Evolutionary conservation across 1,139 yeast genomes (phyloP).

Genomic region (Petasospora rhodanensis): DNA sequence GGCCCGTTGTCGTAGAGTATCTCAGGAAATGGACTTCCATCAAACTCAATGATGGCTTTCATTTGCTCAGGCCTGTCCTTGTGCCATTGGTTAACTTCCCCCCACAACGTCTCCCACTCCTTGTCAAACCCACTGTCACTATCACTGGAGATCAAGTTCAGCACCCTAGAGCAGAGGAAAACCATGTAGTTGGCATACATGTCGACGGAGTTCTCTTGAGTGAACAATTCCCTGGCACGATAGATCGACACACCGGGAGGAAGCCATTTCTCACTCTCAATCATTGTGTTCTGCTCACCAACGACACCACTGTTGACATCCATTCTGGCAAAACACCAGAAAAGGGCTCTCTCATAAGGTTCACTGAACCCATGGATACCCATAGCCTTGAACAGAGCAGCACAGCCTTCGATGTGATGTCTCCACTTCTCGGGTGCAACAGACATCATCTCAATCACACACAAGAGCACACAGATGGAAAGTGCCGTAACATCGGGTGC

Average conservation of each 20-base stretch:
- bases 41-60: slow-evolving; percentile 30
- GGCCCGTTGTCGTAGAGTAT: slow-evolving; percentile 36
- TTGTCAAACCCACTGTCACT: slow-evolving; percentile 25
- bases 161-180: slow-evolving; percentile 33
- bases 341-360: slow-evolving; percentile 31
- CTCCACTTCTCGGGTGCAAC: slow-evolving; percentile 35
- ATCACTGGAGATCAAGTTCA: slow-evolving; percentile 29
- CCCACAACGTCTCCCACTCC: slow-evolving; percentile 36
- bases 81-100: slow-evolving; percentile 35
- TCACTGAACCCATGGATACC: slow-evolving; percentile 35
- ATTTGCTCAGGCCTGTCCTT: slow-evolving; percentile 30
- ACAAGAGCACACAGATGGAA: slow-evolving; percentile 31
- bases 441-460: slow-evolving; percentile 36
- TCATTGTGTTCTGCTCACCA: slow-evolving; percentile 33
- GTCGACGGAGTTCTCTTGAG: slow-evolving; percentile 26
- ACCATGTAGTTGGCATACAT: slow-evolving; percentile 38
- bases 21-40: slow-evolving; percentile 33
- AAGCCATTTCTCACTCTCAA: slow-evolving; percentile 33
- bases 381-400: slow-evolving; percentile 34
- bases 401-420: slow-evolving; percentile 36
- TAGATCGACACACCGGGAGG: slow-evolving; percentile 27
- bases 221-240: slow-evolving; percentile 27
- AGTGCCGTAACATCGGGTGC: slow-evolving; percentile 25
- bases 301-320: slow-evolving; percentile 36
- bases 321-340: slow-evolving; percentile 39